Base-by-base conservation (phyloP, 371 early-diverging fungal species). In the Smittium mucronatum region DNA sequence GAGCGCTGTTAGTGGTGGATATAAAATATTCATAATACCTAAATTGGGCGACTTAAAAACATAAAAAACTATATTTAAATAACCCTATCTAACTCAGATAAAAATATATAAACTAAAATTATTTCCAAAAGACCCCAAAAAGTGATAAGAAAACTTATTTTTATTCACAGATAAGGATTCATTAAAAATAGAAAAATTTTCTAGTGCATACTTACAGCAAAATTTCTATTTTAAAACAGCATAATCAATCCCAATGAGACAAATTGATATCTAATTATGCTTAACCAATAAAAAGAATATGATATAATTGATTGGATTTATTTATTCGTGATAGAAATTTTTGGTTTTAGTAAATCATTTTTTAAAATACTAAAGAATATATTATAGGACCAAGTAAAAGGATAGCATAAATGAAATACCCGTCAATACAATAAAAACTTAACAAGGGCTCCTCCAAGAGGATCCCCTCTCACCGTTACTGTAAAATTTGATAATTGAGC, bases 381-480 rank as follows among this genome's bases (percentile, higher is more conserved):
- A 5, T 65, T 63, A 15, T n/a, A 8, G 63, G 63, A 15, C 30
- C 63, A 30, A 8, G 32, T 5, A 63, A 28, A 8, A 63, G 63
- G 32, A n/a, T 63, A 63, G 32, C 28, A 30, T 32, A 63, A 63
- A 30, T 28, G 63, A 5, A 32, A n/a, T n/a, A n/a, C n/a, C n/a
- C n/a, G n/a, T n/a, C n/a, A n/a, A n/a, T n/a, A 2, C 57, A 16
- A 28, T 72, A 30, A 11, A 21, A 2, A 72, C 65, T 33, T 28
- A n/a, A 36, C 64, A 69, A 30, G 73, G 73, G 0, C 70, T 72
- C 0, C 25, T 57, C 0, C 73, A 72, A 31, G 70, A 70, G 1
- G 73, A 73, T 29, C 73, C 68, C 21, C 67, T 70, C 0, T 73
- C 70, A 21, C 73, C 73, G 2, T 64, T 73, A 0, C 68, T 70